Evolutionary conservation across 2,329 filamentous ascomycete genomes (phyloP), one percentile per base, ranked within the genome.

Genomic region (Pseudogymnoascus sp.): DNA sequence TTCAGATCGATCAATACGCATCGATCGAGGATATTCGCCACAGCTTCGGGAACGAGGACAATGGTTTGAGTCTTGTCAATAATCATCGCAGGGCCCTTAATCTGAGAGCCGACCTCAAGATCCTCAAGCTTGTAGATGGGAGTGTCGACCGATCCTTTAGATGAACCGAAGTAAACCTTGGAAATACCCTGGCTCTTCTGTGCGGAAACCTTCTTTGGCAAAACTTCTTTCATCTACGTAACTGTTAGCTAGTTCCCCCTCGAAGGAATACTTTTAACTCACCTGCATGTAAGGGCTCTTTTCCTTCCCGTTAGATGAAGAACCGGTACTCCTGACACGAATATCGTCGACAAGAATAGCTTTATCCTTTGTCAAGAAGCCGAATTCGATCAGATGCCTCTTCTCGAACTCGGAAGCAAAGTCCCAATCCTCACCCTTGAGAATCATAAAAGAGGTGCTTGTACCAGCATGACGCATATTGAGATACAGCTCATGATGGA

Each of bases 391-490:
- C 50, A 90, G 86, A 70, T 96, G 92, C 69, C 95, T 90, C 69
- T 85, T 84, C 42, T 94, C 79, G 70, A 97, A 96, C 0, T 90
- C 91, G 67, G 86, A 82, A 4, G 87, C 90, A 74, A 92, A 96
- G 0, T 86, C 88, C 89, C 89, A 94, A 14, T 89, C 83, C 3
- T 84, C 84, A 25, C 74, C 78, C 74, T 88, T 89, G 68, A 93
- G 76, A 38, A 95, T 85, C 91, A 96, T 96, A 53, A 96, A 80
- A 0, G 91, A 89, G 4, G 90, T 93, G 72, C 96, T 91, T 0
- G 91, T 95, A 12, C 92, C 92, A 23, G 90, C 84, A 71, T 96
- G 96, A 63, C 92, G 81, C 86, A 96, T 90, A 73, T 96, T 96
- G 63, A 96, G 83, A 70, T 96, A 96, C 72, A 94, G 89, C 73